A percentile compares a stretch with the other conserved stretches of the same genome.
Evolutionary conservation across 371 early-diverging fungal species (phyloP).

Genomic region (Globomyces sp.): DNA sequence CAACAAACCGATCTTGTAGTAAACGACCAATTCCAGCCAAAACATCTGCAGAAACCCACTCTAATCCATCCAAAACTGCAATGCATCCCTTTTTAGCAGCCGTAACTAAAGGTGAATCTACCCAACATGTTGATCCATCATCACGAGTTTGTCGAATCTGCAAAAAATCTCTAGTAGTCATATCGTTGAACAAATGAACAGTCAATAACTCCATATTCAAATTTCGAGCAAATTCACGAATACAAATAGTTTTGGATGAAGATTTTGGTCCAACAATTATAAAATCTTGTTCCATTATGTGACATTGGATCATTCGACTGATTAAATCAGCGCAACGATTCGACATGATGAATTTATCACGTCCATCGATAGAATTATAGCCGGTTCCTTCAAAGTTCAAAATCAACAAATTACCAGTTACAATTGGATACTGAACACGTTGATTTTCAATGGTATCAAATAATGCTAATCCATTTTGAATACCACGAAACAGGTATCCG

Average conservation of each 20-base stretch:
- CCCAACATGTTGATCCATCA: conserved; percentile 68
- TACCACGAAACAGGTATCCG: not conserved
- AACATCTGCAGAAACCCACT: conserved; percentile 70
- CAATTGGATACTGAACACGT: conserved; percentile 38
- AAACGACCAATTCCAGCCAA: conserved; percentile 69
- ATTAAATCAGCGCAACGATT: conserved; percentile 64
- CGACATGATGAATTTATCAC: conserved; percentile 64
- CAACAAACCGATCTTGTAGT: conserved; percentile 54
- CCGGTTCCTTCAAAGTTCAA: conserved; percentile 13
- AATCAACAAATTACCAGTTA: conserved; percentile 48
- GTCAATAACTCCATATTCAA: conserved; percentile 70
- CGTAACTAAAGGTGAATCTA: conserved; percentile 68
- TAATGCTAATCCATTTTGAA: not conserved
- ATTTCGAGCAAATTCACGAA: conserved; percentile 67
- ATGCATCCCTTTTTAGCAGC: conserved; percentile 81
- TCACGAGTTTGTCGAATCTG: conserved; percentile 73
- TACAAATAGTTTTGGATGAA: conserved; percentile 72
- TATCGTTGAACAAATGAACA: conserved; percentile 76
- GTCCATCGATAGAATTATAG: conserved; percentile 45
- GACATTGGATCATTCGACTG: conserved; percentile 65
- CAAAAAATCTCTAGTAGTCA: conserved; percentile 83
- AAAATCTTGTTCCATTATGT: conserved; percentile 65
- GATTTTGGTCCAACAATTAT: conserved; percentile 76
- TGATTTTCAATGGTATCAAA: conserved; percentile 23
- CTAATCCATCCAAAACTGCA: conserved; percentile 77